Conservation (phyloP, 441 rosid genomes). For the Pelargonium australe region DNA sequence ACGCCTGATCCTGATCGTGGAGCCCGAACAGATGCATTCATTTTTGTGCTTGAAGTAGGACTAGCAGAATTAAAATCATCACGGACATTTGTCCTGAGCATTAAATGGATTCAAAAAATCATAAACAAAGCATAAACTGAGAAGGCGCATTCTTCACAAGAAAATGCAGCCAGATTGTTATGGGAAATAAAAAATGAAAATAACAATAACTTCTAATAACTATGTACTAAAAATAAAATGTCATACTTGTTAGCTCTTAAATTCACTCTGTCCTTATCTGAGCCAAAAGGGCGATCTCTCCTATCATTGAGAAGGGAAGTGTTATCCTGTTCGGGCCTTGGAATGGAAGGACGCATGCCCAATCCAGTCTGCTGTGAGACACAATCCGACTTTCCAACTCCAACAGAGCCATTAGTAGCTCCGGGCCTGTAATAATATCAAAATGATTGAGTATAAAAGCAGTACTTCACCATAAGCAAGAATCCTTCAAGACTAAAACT, state of each 20-base stretch:
- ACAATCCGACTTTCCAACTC: constrained; percentile 67
- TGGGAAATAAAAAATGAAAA: neutral
- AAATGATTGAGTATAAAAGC: constrained; percentile 8
- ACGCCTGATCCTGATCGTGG: constrained; percentile 71
- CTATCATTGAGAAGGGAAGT: constrained; percentile 56
- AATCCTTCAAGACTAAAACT: neutral
- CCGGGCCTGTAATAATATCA: constrained; percentile 55
- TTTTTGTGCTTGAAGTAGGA: constrained; percentile 66
- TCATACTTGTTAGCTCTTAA: constrained; percentile 78
- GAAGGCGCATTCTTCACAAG: constrained; percentile 1
- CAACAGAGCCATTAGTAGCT: constrained; percentile 53
- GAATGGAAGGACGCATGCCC: constrained; percentile 52
- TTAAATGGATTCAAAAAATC: constrained; percentile 19
- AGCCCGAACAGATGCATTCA: constrained; percentile 64
- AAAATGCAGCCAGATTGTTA: neutral
- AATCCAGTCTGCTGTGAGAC: constrained; percentile 52
- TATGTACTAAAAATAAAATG: constrained; percentile 18
- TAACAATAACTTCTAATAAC: neutral
- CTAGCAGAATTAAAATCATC: constrained; percentile 82
- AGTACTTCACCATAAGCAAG: neutral
- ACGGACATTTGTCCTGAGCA: constrained; percentile 57
- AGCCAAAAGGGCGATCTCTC: constrained; percentile 68
- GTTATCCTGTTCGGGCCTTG: constrained; percentile 61
- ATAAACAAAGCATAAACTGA: constrained; percentile 12
- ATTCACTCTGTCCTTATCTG: constrained; percentile 78